Evolutionary conservation across 1,139 yeast species (phyloP), one percentile per base, ranked within the genome.

Genomic region (Debaryomyces fabryi): DNA sequence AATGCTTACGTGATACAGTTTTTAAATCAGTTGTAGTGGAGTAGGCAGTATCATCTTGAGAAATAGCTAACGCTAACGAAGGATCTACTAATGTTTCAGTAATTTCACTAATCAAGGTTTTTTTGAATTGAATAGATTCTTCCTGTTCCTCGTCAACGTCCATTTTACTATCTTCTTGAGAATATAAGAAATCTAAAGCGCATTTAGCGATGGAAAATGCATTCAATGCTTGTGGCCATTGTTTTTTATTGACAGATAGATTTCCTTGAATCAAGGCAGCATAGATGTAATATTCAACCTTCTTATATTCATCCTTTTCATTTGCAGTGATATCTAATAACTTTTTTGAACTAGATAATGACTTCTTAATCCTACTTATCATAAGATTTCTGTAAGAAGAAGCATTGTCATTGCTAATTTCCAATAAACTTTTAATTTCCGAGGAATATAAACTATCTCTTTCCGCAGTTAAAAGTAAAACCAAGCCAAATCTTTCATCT

Each of bases 21-120:
- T 72, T 72, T 56, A 81, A 65, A 59, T 81, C 85, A 2, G 71
- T 58, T 16, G 74, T 58, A 16, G 67, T 58, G n/a, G 50, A 55
- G 6, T 55, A 53, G 21, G 56, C 46, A 6, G 49, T 24, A 23
- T 62, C 66, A 37, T 62, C 62, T 58, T 82, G 85, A 43, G 79
- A 74, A 20, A 79, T 66, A 0, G 91, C 81, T 53, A 85, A 72
- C 44, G 77, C 77, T 55, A 88, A 73, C 3, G 88, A 77, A 13
- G 93, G 91, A 58, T 88, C 95, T 24, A 89, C 78, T n/a, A 74
- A 58, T 6, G 81, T 74, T 43, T 83, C 85, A 41, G 83, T 66
- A 38, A 85, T 65, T 52, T 86, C 93, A 44, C 72, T 68, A 53
- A 81, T 75, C 32, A 83, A 62, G 21, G 81, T 78, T 45, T 72